Conservation (phyloP, 306 rosid species). For the Datisca glomerata region DNA sequence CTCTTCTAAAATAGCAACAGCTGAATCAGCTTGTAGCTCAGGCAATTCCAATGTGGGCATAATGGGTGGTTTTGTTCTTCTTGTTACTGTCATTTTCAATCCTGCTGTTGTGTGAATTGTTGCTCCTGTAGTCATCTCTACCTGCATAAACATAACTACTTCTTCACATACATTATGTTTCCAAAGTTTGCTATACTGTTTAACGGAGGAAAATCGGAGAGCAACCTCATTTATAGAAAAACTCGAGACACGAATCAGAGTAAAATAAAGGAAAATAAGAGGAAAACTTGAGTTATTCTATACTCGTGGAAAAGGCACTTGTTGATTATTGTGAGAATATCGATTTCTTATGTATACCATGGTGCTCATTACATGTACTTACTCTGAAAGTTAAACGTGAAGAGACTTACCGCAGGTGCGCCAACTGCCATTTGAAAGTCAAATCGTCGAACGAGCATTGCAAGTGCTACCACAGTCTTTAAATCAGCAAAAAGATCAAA, state of each 20-base stretch:
- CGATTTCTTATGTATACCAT: no score
- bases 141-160: slow-evolving; percentile 34
- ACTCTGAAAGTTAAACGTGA: no score
- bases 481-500: slow-evolving; percentile 14
- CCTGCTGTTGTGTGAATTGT: slow-evolving; percentile 95
- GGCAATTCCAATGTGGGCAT: slow-evolving; percentile 58
- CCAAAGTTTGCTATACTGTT: no score
- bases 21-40: slow-evolving; percentile 31
- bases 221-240: no score
- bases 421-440: slow-evolving; percentile 76
- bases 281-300: no score
- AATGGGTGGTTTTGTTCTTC: slow-evolving; percentile 64
- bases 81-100: slow-evolving; percentile 73
- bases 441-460: slow-evolving; percentile 81
- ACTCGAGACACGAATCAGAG: no score
- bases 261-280: no score
- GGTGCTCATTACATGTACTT: no score
- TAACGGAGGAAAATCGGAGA: no score
- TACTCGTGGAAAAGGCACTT: no score
- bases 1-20: slow-evolving; percentile 22
- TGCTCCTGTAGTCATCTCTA: slow-evolving; percentile 92
- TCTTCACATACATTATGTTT: no score
- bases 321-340: no score
- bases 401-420: slow-evolving; percentile 76
- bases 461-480: slow-evolving; percentile 80